These are phyloP conservation scores for Aquilaria malaccensis DNA, from an alignment of 345 rosid species.

Conservation along the genomic window DNA sequence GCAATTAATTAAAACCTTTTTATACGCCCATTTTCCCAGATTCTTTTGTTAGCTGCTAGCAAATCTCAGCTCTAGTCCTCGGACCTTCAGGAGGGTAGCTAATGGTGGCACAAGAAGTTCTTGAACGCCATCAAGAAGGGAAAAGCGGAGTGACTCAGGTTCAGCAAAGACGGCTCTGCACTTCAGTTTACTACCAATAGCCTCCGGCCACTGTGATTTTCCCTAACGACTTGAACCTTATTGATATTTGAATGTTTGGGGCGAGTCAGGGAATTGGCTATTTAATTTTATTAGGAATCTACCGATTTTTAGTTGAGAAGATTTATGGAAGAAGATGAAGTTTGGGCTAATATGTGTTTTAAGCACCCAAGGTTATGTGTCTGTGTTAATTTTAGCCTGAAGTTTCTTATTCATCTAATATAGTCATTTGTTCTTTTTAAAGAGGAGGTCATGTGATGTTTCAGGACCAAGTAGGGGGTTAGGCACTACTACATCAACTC, in stretches of 20 bases:
- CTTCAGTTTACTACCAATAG: constrained; percentile 57
- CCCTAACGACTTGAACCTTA: constrained; percentile 62
- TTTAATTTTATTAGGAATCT: constrained; percentile 54
- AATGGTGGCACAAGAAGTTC: constrained; percentile 80
- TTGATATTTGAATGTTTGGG: constrained; percentile 70
- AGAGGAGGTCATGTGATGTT: no score
- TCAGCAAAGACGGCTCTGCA: constrained; percentile 63
- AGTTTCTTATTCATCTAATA: no score
- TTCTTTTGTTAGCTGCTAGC: constrained; percentile 44
- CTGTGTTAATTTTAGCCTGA: no score
- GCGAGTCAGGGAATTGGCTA: constrained; percentile 57
- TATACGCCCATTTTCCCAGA: constrained; percentile 33
- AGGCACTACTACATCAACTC: no score
- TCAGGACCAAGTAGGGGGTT: no score
- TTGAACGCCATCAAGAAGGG: constrained; percentile 70
- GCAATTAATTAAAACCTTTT: no score
- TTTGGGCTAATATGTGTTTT: no score
- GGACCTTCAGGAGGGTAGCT: constrained; percentile 61
- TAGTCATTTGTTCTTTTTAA: no score
- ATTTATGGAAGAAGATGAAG: no score
- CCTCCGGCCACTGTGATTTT: constrained; percentile 57
- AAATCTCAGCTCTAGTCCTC: constrained; percentile 45
- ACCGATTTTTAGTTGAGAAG: neutral
- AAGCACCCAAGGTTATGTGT: no score
- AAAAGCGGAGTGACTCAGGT: constrained; percentile 63